Conservation (phyloP, 2,329 filamentous ascomycete species). For the Cladosporium sp. region DNA sequence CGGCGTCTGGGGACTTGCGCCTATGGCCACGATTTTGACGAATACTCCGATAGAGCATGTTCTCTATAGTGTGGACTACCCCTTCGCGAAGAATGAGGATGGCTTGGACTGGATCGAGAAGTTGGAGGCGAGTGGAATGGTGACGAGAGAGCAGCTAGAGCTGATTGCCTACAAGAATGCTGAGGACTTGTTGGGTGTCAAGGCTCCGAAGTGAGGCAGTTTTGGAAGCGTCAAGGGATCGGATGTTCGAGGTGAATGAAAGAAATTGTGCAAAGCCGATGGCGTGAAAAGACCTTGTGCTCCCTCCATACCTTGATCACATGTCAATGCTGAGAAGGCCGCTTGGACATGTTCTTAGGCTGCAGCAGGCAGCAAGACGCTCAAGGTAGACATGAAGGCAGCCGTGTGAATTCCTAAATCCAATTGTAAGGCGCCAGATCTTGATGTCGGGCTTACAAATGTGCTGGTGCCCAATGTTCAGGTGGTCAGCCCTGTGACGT, state of each 20-base stretch:
- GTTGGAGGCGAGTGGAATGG: conserved; percentile 52
- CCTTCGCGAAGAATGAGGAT: conserved; percentile 54
- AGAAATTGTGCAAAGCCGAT: not conserved
- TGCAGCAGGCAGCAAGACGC: not conserved
- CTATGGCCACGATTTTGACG: conserved; percentile 46
- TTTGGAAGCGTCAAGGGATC: not conserved
- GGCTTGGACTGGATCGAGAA: conserved; percentile 54
- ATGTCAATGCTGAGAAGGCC: not conserved
- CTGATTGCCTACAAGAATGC: conserved; percentile 54
- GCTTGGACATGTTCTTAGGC: not conserved
- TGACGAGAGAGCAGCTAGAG: conserved; percentile 52
- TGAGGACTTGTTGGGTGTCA: conserved; percentile 46
- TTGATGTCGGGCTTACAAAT: not conserved
- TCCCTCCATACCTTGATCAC: not conserved
- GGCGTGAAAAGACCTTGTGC: not conserved
- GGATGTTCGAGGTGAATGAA: not conserved
- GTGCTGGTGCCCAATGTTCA: conserved; percentile 3
- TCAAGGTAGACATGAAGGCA: not conserved
- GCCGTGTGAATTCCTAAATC: not conserved
- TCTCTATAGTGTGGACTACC: conserved; percentile 61
- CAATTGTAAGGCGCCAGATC: not conserved
- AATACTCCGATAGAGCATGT: conserved; percentile 49
- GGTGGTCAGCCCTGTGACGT: not conserved
- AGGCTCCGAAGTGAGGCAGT: conserved; percentile 22
- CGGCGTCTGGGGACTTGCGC: conserved; percentile 55